Conservation (phyloP, 129 eudicot species). For the Deinandra increscens region DNA sequence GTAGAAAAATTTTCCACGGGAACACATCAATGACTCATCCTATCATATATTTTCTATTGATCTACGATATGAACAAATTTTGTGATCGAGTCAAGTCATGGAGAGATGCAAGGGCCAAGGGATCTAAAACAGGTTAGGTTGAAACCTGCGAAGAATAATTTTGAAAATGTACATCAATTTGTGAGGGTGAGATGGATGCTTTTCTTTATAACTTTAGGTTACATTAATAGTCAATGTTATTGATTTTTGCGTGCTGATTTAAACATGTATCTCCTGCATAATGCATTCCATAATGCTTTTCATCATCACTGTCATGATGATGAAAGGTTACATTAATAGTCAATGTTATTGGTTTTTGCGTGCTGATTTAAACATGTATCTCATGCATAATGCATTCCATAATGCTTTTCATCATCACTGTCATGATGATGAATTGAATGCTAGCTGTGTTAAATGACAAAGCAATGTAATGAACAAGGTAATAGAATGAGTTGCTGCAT, state of each 20-base stretch:
- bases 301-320: background rate
- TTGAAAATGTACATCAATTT: background rate
- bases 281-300: background rate
- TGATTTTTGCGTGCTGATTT: background rate
- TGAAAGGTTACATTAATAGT: no score
- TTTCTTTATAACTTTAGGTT: background rate
- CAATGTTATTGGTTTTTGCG: background rate
- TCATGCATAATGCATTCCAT: background rate
- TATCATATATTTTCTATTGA: slow-evolving; percentile 1
- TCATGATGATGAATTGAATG: background rate
- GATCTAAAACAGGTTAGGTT: no score
- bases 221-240: background rate
- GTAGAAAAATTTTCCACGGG: background rate
- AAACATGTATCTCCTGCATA: background rate
- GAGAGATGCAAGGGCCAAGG: background rate
- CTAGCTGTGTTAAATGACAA: background rate
- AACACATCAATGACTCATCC: background rate
- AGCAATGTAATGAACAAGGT: background rate
- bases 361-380: background rate
- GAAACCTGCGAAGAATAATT: background rate
- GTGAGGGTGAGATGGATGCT: slow-evolving; percentile 2
- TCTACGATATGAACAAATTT: background rate
- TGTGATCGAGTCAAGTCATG: background rate
- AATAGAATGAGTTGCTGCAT: background rate
- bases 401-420: background rate